Evolutionary conservation across 2,329 filamentous ascomycete species (phyloP).

Genomic region (Pseudonectria buxi): DNA sequence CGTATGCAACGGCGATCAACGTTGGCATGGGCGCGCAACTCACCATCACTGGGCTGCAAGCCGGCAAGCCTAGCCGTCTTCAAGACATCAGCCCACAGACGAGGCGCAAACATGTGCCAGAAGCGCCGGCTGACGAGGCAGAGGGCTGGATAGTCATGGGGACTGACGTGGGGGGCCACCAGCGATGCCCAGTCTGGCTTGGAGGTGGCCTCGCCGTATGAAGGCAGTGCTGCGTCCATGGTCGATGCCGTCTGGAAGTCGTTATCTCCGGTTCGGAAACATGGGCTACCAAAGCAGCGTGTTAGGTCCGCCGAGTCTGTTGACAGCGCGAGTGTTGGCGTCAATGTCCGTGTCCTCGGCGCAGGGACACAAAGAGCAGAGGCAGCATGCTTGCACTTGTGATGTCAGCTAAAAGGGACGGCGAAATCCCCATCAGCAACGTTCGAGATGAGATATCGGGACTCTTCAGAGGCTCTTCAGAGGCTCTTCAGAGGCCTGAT

Average conservation of each 20-base stretch:
- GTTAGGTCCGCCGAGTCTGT: too few relatives aligned
- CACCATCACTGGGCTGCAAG: slow-evolving; percentile 40
- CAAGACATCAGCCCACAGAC: slow-evolving; percentile 47
- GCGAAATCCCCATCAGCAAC: too few relatives aligned
- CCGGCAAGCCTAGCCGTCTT: slow-evolving; percentile 31
- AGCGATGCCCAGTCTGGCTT: slow-evolving; percentile 43
- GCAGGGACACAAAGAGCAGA: too few relatives aligned
- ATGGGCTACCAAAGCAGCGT: too few relatives aligned
- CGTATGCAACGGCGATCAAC: neutral
- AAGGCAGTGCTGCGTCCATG: slow-evolving; percentile 36
- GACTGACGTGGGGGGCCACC: slow-evolving; percentile 37
- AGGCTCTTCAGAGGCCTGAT: too few relatives aligned
- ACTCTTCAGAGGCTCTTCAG: too few relatives aligned
- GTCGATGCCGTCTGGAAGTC: neutral
- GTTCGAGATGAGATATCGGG: too few relatives aligned
- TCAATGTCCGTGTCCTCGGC: too few relatives aligned
- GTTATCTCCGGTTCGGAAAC: too few relatives aligned
- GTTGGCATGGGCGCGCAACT: slow-evolving; percentile 14
- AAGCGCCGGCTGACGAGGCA: slow-evolving; percentile 44
- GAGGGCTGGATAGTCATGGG: slow-evolving; percentile 36
- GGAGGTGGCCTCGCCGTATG: slow-evolving; percentile 45
- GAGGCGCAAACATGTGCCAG: slow-evolving; percentile 42
- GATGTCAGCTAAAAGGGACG: too few relatives aligned
- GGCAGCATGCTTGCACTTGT: too few relatives aligned
- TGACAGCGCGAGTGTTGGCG: too few relatives aligned